Evolutionary conservation across 2,329 filamentous ascomycete genomes (phyloP).

Genomic region (Salinomyces thailandicus): DNA sequence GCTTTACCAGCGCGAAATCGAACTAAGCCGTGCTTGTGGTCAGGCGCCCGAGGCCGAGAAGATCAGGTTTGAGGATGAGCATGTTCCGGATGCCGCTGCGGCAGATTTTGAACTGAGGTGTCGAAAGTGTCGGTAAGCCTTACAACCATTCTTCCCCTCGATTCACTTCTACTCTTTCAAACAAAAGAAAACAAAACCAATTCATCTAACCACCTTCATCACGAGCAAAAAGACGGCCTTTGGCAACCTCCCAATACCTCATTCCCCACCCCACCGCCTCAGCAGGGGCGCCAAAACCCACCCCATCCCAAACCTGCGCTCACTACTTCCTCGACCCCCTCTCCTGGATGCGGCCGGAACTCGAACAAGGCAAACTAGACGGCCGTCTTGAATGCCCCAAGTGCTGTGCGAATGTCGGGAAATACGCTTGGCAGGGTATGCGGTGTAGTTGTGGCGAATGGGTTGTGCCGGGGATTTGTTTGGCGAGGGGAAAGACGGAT

Average conservation of each 20-base stretch:
- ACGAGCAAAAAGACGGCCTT: conserved; percentile 40
- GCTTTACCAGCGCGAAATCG: conserved; percentile 56
- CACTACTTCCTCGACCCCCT: conserved; percentile 88
- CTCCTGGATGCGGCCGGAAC: conserved; percentile 82
- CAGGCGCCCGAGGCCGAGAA: conserved; percentile 65
- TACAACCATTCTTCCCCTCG: too few species aligned
- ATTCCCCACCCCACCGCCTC: conserved; percentile 44
- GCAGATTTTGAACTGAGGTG: conserved; percentile 61
- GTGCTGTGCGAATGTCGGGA: conserved; percentile 74
- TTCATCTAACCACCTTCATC: not conserved
- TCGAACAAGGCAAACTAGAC: conserved; percentile 74
- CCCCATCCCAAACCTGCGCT: conserved; percentile 47
- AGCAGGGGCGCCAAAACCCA: conserved; percentile 6
- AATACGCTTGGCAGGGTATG: conserved; percentile 94
- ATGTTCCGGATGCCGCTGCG: conserved; percentile 29
- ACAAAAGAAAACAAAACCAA: too few species aligned
- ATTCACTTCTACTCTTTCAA: too few species aligned
- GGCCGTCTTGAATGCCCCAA: conserved; percentile 79
- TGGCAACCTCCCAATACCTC: conserved; percentile 59
- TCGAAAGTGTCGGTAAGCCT: conserved; percentile 70
- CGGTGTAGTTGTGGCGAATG: conserved; percentile 83
- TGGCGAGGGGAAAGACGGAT: conserved; percentile 75
- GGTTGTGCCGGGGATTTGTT: conserved; percentile 81
- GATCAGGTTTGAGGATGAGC: conserved; percentile 72
- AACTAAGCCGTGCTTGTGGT: conserved; percentile 59